Evolutionary conservation across 1,284 basidiomycete species (phyloP), one percentile per base, ranked within the genome.

Genomic region (Ganoderma resinaceum): DNA sequence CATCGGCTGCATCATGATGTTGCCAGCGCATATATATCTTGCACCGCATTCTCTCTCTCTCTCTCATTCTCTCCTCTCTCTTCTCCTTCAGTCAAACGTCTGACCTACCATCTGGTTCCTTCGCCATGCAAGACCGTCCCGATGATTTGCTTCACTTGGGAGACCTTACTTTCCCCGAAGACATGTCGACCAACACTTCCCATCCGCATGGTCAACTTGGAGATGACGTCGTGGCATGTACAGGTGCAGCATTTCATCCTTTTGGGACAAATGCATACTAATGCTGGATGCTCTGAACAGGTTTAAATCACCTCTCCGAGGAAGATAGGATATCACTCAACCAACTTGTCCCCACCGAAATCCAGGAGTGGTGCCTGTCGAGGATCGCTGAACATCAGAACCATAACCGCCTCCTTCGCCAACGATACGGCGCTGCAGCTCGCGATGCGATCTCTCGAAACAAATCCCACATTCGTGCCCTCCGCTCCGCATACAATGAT

Each of bases 401-500:
- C 42, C 29, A n/a, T 20, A 61, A 33, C 14, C 42, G 26, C 29
- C 26, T n/a, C 61, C 20, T 61, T 18, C 62, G 61, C 7, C 8
- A 31, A 11, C 1, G 14, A 6, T 46, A 46, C 7, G 40, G 31
- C 26, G 7, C 55, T 20, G 33, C 31, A n/a, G 26, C 20, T 11
- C 2, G 20, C 29, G 29, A 46, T 23, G 20, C 23, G 1, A 14
- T 58, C 33, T 37, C 20, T 2, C 33, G 53, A 37, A 23, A 11
- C 33, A 62, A 62, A 26, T 8, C 9, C 46, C 23, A 52, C 37
- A 63, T 63, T 5, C 62, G 52, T 9, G 62, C 23, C 16, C 52
- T 63, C 4, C 62, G 52, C 2, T 40, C 49, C 62, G 37, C 38
- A 12, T 57, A 63, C 38, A 63, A 63, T 38, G 16, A 23, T 20